Percentiles rank a stretch among this genome's conserved stretches.
phyloP scores from a whole-genome alignment of 2,329 filamentous ascomycete species.

The Cytospora paraplurivora region DNA sequence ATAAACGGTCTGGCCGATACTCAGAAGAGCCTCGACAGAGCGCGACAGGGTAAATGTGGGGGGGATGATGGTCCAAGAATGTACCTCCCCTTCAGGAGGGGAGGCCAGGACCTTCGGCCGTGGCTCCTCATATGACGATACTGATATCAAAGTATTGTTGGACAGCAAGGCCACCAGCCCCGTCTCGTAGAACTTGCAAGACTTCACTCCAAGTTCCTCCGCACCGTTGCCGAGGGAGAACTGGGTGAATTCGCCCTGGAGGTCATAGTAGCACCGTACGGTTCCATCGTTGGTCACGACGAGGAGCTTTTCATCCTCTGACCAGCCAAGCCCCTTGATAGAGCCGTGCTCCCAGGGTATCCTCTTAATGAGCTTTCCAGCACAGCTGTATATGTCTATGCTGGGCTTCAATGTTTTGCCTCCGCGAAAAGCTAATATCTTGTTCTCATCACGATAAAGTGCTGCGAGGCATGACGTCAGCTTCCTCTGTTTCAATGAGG shows the following conservation, averaged over 20 bases:
- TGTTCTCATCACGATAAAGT: conserved; percentile 84
- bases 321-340: conserved; percentile 91
- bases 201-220: conserved; percentile 82
- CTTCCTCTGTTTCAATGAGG: background rate
- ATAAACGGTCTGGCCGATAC: conserved; percentile 80
- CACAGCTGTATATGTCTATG: conserved; percentile 93
- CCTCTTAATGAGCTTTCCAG: conserved; percentile 82
- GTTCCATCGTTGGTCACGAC: conserved; percentile 88
- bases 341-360: conserved; percentile 90
- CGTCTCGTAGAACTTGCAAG: conserved; percentile 87
- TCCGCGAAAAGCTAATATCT: conserved; percentile 76
- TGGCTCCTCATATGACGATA: conserved; percentile 89
- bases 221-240: conserved; percentile 89
- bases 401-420: conserved; percentile 73
- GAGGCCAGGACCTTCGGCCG: conserved; percentile 79
- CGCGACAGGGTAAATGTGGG: conserved; percentile 87
- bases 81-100: conserved; percentile 75
- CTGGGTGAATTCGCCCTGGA: conserved; percentile 94
- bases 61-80: conserved; percentile 87
- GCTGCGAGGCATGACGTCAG: conserved; percentile 55
- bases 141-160: conserved; percentile 83
- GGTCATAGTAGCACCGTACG: conserved; percentile 84
- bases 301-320: conserved; percentile 88
- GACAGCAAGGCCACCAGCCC: conserved; percentile 92
- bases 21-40: conserved; percentile 89